Evolutionary conservation across 495 filamentous ascomycete species (phyloP), one percentile per base, ranked within the genome.

Genomic region (Penicillium roqueforti): DNA sequence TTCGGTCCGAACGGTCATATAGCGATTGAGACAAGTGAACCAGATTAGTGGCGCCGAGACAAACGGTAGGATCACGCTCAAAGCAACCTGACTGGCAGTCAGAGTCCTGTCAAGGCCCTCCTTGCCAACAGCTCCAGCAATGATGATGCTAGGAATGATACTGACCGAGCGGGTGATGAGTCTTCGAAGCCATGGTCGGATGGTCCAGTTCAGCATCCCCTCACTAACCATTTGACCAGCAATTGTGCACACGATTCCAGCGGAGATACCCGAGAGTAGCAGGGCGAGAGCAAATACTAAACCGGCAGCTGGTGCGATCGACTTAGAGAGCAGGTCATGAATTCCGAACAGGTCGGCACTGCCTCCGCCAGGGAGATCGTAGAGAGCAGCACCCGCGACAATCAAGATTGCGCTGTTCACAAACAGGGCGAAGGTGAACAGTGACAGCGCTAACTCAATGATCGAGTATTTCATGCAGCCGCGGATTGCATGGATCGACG

Each of bases 371-470:
- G 74, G 61, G 18, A 76, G 80, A 26, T 69, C 65, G 59, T 83
- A 90, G 1, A 96, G 83, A 1, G 87, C 84, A 5, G 90, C 85
- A 31, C 90, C 91, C 2, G 91, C 87, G 18, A 91, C 87, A 65
- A 96, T 93, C 42, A 96, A 83, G 62, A 96, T 96, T 51, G 91
- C 80, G 54, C 83, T 87, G 72, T 96, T 96, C 61, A 96, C 89
- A 58, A 96, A 96, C n/a, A 95, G 81, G 6, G 91, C 91, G 62
- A 95, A 93, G 16, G 89, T 89, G 63, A 92, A 89, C n/a, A 96
- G 84, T 0, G 87, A 88, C 29, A 92, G 56, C 31, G 82, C 66
- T 25, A 95, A 76, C 61, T 91, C 87, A 10, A 82, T 75, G 70
- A 92, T 87, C 7, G 87, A 89, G 69, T 92, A 92, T 47, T 84